Conservation (phyloP, 2,329 filamentous ascomycete genomes). For the Beauveria sp. region DNA sequence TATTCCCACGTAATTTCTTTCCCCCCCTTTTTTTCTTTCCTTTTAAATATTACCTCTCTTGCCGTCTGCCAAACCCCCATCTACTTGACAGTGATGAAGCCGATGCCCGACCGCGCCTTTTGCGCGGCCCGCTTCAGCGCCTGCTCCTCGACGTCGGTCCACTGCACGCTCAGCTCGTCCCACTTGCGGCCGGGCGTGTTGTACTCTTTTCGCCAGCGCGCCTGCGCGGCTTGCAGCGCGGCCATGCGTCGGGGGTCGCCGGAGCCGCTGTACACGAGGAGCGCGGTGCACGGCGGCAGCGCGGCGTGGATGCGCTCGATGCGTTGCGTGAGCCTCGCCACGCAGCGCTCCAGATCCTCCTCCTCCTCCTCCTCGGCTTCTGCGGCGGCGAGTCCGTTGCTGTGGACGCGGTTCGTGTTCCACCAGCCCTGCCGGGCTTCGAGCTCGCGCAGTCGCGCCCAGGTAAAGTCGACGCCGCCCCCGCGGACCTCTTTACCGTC, state of each 20-base stretch:
- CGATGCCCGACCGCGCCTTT: conserved; percentile 53
- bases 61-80: no score
- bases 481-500: conserved; percentile 49
- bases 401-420: conserved; percentile 46
- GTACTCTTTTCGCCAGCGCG: conserved; percentile 56
- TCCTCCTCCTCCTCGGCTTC: conserved; percentile 14
- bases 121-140: conserved; percentile 49
- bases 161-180: conserved; percentile 59
- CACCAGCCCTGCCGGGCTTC: conserved; percentile 61
- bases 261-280: conserved; percentile 58
- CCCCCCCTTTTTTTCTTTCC: neutral
- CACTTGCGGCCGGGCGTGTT: conserved; percentile 56
- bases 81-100: conserved; percentile 58
- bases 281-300: conserved; percentile 56
- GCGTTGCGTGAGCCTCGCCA: conserved; percentile 38
- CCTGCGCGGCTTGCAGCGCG: conserved; percentile 50
- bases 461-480: conserved; percentile 59
- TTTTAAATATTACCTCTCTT: no score
- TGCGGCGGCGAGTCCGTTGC: conserved; percentile 28
- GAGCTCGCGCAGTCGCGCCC: conserved; percentile 57
- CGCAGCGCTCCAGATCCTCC: conserved; percentile 34
- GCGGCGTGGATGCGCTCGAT: conserved; percentile 48
- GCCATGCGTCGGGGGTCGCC: conserved; percentile 62
- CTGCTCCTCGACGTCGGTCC: conserved; percentile 61
- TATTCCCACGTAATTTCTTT: neutral